Evolutionary conservation across 257 asterid genomes (phyloP), one percentile per base, ranked within the genome.

Genomic region (Solanum appendiculatum): DNA sequence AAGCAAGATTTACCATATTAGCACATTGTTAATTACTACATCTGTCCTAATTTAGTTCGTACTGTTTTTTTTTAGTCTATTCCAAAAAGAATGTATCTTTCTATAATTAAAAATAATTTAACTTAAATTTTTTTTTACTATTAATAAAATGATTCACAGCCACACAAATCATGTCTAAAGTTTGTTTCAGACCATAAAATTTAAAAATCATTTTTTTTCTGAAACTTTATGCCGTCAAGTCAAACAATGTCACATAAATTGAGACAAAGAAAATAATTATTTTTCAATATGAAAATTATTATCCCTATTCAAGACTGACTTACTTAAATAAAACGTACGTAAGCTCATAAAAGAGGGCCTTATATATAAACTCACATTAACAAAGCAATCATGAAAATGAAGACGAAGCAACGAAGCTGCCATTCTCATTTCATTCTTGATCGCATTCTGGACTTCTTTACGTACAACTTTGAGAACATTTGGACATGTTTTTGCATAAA

Each of bases 301-400:
- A 15, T 69, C 37, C 13, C n/a, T 33, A 18, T 1, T 25, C 20
- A 5, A 27, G 73, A 64, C 21, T 64, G 16, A 12, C 12, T 64
- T 64, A 64, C 31, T 60, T 64, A 25, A 64, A 9, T 13, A 64
- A 64, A 27, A 69, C 5, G 16, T 63, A 68, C 2, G 4, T 15
- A 70, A 70, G 16, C 27, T 33, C 7, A 70, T 70, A 16, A 72
- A 23, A 73, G 82, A 73, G 51, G 8, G 16, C 6, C 82, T 73
- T 39, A 31, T n/a, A n/a, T 39, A 31, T n/a, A n/a, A 40, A 40
- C 94, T 92, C 51, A 95, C 98, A 88, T 94, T 94, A 27, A 96
- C 98, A 37, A 95, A 95, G 87, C 97, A 95, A 80, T 93, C 98
- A 11, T 94, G 98, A 90, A 94, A 95, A 85, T 94, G 98, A 58